A percentile compares a stretch with the other conserved stretches of the same genome.
These are phyloP conservation scores for Sarcodon sp. DNA, from an alignment of 768 basidiomycete genomes.

Conservation along the genomic window DNA sequence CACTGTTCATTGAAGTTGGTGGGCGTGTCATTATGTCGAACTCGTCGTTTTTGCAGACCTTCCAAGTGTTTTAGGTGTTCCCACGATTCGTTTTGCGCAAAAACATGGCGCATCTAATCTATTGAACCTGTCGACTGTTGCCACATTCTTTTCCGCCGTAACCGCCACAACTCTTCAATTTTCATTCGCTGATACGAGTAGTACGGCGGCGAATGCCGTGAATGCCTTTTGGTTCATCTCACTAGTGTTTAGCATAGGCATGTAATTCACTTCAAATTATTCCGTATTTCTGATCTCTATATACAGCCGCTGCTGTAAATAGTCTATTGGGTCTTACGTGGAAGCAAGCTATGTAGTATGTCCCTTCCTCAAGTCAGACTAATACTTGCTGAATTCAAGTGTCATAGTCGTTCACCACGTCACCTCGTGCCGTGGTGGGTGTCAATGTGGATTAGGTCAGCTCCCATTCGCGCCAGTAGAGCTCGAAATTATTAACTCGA, in stretches of 20 bases:
- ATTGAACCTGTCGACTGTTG: conserved; percentile 62
- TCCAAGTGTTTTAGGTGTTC: conserved; percentile 34
- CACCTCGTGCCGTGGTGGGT: conserved; percentile 77
- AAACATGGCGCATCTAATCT: conserved; percentile 60
- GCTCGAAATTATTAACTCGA: not conserved
- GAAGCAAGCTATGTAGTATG: conserved; percentile 78
- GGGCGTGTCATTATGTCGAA: conserved; percentile 10
- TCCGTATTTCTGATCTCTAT: not conserved
- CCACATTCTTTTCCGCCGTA: conserved; percentile 68
- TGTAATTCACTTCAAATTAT: not conserved
- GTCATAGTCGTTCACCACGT: conserved; percentile 52
- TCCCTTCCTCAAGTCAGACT: conserved; percentile 7
- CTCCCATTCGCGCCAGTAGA: not conserved
- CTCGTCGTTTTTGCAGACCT: not conserved
- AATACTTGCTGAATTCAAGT: conserved; percentile 7
- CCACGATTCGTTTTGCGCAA: conserved; percentile 66
- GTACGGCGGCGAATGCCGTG: conserved; percentile 33
- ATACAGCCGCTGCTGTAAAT: conserved; percentile 46
- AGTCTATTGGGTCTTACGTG: conserved; percentile 66
- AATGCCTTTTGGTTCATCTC: conserved; percentile 69
- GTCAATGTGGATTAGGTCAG: conserved; percentile 66
- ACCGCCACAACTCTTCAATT: conserved; percentile 65
- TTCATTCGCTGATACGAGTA: conserved; percentile 34
- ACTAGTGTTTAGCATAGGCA: conserved; percentile 60
- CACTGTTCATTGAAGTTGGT: conserved; percentile 71